phyloP scores from a whole-genome alignment of 257 asterid genomes.

The Plectranthus barbatus region DNA sequence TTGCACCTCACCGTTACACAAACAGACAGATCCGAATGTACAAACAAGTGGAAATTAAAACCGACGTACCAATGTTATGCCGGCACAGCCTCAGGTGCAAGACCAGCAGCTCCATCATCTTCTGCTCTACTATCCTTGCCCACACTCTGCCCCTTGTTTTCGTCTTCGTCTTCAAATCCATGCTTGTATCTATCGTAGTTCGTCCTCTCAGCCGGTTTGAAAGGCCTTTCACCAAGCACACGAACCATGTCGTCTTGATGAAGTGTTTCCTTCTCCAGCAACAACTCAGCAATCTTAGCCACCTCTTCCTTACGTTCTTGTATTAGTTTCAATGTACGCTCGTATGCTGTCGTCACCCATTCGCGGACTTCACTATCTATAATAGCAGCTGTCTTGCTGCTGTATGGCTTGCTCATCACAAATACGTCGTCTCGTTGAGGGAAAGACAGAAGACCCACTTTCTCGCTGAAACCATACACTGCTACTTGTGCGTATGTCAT shows the following conservation, averaged over 20 bases:
- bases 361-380: slow-evolving; percentile 81
- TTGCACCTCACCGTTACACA: too few species aligned
- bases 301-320: slow-evolving; percentile 72
- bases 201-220: slow-evolving; percentile 47
- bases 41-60: too few species aligned
- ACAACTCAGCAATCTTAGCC: slow-evolving; percentile 66
- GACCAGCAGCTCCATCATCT: slow-evolving; percentile 44
- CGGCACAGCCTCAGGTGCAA: slow-evolving; percentile 60
- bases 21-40: too few species aligned
- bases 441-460: slow-evolving; percentile 85
- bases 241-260: slow-evolving; percentile 69
- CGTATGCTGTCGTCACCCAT: slow-evolving; percentile 69
- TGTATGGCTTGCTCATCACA: slow-evolving; percentile 65
- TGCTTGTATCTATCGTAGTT: slow-evolving; percentile 65
- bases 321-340: slow-evolving; percentile 42
- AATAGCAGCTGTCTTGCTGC: slow-evolving; percentile 74
- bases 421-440: slow-evolving; percentile 57
- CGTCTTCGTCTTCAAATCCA: slow-evolving; percentile 56
- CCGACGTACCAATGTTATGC: too few species aligned
- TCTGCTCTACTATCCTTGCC: slow-evolving; percentile 1
- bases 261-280: slow-evolving; percentile 78
- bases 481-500: slow-evolving; percentile 95
- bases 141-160: slow-evolving; percentile 19
- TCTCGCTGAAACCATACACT: slow-evolving; percentile 84
- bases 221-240: slow-evolving; percentile 81